A percentile compares a stretch with the other conserved stretches of the same genome.
phyloP scores from a whole-genome alignment of 495 filamentous ascomycete species.

The Chaetomidium leptoderma region DNA sequence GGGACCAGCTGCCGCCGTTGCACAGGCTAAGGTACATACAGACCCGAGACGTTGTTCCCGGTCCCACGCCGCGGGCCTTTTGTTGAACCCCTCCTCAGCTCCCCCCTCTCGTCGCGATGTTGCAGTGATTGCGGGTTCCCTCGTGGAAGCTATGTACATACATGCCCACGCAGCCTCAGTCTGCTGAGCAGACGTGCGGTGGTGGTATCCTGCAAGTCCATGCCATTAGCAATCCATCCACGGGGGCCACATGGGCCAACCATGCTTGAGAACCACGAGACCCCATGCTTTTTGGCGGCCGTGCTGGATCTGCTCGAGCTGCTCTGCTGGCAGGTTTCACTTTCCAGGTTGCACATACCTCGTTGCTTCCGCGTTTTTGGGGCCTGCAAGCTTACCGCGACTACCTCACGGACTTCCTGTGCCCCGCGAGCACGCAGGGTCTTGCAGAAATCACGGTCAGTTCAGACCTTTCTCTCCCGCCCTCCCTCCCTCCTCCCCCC shows the following conservation, averaged over 20 bases:
- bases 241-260: too few species aligned
- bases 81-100: constrained; percentile 2
- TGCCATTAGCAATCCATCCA: too few species aligned
- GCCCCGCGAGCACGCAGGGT: too few species aligned
- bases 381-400: background rate
- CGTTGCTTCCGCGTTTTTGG: background rate
- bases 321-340: constrained; percentile 26
- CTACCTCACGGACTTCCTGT: too few species aligned
- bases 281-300: constrained; percentile 6
- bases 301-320: constrained; percentile 13
- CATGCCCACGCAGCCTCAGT: too few species aligned
- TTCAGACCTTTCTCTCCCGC: too few species aligned
- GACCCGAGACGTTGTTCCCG: constrained; percentile 25
- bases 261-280: too few species aligned
- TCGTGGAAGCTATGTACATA: background rate
- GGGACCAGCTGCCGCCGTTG: background rate
- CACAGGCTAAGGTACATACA: constrained; percentile 14
- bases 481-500: too few species aligned
- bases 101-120: background rate
- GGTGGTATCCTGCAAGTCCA: too few species aligned
- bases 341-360: constrained; percentile 1
- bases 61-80: constrained; percentile 12
- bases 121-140: background rate
- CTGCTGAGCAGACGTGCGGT: too few species aligned
- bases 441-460: too few species aligned